phyloP scores from a whole-genome alignment of 176 grass and related monocot genomes.

The Oryza punctata region DNA sequence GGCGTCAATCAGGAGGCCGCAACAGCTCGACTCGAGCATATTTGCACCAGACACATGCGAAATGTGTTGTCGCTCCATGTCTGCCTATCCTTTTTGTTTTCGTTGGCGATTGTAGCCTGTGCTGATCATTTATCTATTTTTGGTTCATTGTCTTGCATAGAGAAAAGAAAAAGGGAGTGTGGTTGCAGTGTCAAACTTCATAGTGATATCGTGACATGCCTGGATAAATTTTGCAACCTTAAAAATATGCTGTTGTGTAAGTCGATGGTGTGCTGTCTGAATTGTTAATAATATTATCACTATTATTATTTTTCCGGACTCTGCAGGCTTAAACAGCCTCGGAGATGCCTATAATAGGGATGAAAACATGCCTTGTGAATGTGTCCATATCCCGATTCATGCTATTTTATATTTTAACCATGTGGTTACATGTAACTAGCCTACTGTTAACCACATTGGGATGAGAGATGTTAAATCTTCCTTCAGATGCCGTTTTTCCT shows the following conservation, averaged over 20 bases:
- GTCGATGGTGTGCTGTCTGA: conserved; percentile 27
- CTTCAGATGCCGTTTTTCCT: no score
- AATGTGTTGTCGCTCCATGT: conserved; percentile 30
- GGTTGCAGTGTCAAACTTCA: conserved; percentile 27
- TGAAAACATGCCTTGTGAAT: conserved; percentile 16
- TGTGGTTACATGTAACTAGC: neutral
- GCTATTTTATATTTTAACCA: neutral
- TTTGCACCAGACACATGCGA: neutral
- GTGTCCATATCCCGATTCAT: neutral
- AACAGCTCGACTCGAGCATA: neutral
- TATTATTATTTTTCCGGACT: conserved; percentile 16
- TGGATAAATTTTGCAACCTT: conserved; percentile 47
- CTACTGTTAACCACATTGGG: neutral
- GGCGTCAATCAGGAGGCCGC: neutral
- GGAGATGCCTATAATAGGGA: conserved; percentile 8
- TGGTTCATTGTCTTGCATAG: conserved; percentile 44
- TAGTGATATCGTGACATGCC: neutral
- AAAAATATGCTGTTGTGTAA: conserved; percentile 21
- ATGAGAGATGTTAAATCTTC: neutral
- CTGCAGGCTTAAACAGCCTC: neutral
- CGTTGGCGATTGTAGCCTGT: conserved; percentile 33
- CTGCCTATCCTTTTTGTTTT: conserved; percentile 24
- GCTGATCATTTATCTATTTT: conserved; percentile 38
- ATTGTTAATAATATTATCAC: conserved; percentile 33
- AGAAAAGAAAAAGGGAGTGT: conserved; percentile 28